These are phyloP conservation scores for Hymenoscyphus salicellus DNA, from an alignment of 2,329 filamentous ascomycete species.

Conservation along the genomic window DNA sequence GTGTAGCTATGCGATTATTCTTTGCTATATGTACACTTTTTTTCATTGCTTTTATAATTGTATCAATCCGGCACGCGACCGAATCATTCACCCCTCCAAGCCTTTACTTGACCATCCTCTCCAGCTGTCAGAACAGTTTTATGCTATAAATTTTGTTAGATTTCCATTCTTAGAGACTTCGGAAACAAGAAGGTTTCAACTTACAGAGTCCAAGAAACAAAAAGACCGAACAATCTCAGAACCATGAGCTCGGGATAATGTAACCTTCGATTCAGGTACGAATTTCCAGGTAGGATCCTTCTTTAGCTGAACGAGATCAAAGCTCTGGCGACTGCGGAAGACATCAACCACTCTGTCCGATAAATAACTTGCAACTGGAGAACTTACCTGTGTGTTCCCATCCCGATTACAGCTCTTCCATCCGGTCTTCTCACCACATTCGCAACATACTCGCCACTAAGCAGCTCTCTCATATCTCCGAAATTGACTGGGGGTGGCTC, in stretches of 20 bases:
- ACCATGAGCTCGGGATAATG: conserved; percentile 60
- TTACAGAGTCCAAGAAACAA: conserved; percentile 58
- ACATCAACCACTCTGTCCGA: conserved; percentile 2
- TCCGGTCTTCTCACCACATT: conserved; percentile 61
- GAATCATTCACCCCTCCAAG: conserved; percentile 36
- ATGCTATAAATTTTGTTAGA: conserved; percentile 25
- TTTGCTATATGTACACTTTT: background rate
- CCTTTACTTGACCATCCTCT: conserved; percentile 41
- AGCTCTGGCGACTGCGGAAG: conserved; percentile 48
- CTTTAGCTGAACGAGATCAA: conserved; percentile 59
- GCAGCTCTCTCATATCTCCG: conserved; percentile 64
- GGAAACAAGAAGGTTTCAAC: conserved; percentile 11
- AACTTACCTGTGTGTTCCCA: conserved; percentile 65
- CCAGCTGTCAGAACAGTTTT: conserved; percentile 39
- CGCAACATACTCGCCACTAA: conserved; percentile 72
- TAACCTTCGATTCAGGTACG: conserved; percentile 54
- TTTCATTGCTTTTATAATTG: background rate
- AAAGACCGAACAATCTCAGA: conserved; percentile 63
- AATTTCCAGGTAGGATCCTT: conserved; percentile 53
- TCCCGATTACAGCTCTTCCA: conserved; percentile 60
- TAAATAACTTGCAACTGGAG: conserved; percentile 23
- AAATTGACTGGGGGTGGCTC: conserved; percentile 51
- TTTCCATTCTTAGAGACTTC: background rate
- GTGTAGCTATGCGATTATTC: background rate
- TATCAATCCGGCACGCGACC: background rate